Percentiles rank a stretch among this genome's conserved stretches.
Conservation (phyloP, 805 yeast genomes). For the Ogataea henricii region DNA sequence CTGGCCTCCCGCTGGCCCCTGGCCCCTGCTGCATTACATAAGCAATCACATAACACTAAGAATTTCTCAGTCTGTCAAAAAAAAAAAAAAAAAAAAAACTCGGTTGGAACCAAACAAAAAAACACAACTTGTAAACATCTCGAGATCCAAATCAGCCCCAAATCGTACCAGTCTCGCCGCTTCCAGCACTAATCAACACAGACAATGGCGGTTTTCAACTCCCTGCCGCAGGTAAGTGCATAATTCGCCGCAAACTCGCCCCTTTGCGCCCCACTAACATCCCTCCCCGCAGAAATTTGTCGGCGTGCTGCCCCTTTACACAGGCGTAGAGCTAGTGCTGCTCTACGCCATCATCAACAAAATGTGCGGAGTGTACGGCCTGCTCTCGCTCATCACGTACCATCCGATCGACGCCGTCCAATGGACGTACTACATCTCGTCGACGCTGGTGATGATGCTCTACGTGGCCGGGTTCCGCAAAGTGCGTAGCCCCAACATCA, state of each 20-base stretch:
- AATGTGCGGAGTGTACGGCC: conserved; percentile 85
- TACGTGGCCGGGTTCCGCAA: conserved; percentile 59
- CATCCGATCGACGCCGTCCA: conserved; percentile 83
- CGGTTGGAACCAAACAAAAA: too few species aligned
- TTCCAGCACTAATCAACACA: not conserved
- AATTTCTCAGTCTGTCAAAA: not conserved
- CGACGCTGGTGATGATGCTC: conserved; percentile 63
- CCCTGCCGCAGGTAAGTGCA: conserved; percentile 27
- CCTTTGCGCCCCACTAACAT: conserved; percentile 4
- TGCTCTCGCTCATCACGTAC: conserved; percentile 83
- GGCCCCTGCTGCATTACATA: not conserved
- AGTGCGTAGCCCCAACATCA: conserved; percentile 55
- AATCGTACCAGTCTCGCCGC: not conserved
- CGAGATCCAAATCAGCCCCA: conserved; percentile 6
- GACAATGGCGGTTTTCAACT: conserved; percentile 17
- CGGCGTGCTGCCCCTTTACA: conserved; percentile 65
- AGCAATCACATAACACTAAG: too few species aligned
- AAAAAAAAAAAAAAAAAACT: not conserved
- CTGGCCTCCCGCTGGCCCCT: not conserved
- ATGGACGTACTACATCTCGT: conserved; percentile 73
- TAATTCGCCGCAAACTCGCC: not conserved
- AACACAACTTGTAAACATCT: not conserved
- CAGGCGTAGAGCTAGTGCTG: conserved; percentile 83
- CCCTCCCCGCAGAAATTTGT: conserved; percentile 9
- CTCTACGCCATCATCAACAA: conserved; percentile 81